Evolutionary conservation across 257 asterid species (phyloP), one percentile per base, ranked within the genome.

Genomic region (Pogostemon cablin): DNA sequence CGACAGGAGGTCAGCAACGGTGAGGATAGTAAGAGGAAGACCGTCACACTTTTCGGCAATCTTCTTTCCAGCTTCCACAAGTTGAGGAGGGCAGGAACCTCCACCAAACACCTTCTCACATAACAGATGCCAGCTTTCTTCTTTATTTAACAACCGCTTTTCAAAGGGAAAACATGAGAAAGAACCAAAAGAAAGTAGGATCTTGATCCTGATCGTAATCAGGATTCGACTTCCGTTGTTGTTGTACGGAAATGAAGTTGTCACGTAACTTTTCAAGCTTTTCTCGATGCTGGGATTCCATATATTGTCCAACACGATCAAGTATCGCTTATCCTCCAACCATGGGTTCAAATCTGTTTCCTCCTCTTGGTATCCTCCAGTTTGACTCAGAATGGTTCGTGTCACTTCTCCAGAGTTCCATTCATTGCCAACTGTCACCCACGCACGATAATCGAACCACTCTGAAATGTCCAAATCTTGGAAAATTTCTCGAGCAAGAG

Each of bases 341-440:
- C 25, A 15, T 15, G 17, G 17, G 17, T 15, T 15, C 17, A 15
- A 15, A 15, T 15, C 17, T 15, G 17, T 15, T 15, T 15, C 17
- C 17, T 9, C 53, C 40, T 52, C 44, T 53, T 1, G n/a, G 8
- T 10, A 0, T 15, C 17, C 17, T 35, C 49, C 5, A 56, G 41
- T 15, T 72, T 35, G 42, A 63, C n/a, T 55, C 64, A 73, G 35
- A 55, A 65, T 57, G n/a, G 2, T 38, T 20, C 15, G 15, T 9
- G 50, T 3, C 5, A 65, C 8, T 1, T 48, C n/a, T 4, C 56
- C 12, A 3, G 48, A 11, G 3, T 10, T 3, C 40, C 59, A 47
- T 46, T 56, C 42, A 17, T 15, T 25, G 54, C 73, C 78, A 44
- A 47, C 60, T 44, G 5, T 63, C 43, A 73, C 62, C 67, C 66